Evolutionary conservation across 2,329 filamentous ascomycete genomes (phyloP).

Genomic region (Exophiala alcalophila): DNA sequence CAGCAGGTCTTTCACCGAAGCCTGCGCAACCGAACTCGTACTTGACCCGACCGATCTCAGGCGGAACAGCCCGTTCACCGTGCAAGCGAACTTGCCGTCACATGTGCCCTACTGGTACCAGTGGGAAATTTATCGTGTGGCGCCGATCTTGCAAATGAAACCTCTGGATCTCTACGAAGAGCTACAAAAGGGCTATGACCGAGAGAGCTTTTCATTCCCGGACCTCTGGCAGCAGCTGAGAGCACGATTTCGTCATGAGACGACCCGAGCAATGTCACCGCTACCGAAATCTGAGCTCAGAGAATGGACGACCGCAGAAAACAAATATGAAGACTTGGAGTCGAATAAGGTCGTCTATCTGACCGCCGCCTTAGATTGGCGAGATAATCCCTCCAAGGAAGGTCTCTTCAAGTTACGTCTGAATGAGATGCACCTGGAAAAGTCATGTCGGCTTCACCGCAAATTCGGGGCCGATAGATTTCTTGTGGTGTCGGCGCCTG

Average conservation of each 20-base stretch:
- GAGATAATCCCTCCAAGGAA: constrained; percentile 30
- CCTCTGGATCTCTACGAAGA: constrained; percentile 12
- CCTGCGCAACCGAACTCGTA: neutral
- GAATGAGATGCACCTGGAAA: constrained; percentile 42
- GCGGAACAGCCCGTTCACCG: constrained; percentile 39
- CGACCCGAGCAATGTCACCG: neutral
- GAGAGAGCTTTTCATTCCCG: neutral
- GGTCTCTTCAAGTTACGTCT: constrained; percentile 41
- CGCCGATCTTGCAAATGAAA: neutral
- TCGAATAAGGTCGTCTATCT: constrained; percentile 39
- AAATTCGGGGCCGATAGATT: constrained; percentile 49
- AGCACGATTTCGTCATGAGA: constrained; percentile 4
- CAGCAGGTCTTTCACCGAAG: constrained; percentile 12
- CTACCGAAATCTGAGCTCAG: constrained; percentile 10
- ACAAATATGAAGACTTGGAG: constrained; percentile 12
- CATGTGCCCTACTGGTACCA: constrained; percentile 16
- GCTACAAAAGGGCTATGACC: constrained; percentile 1
- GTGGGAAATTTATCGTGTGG: constrained; percentile 21
- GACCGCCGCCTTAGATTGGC: constrained; percentile 42
- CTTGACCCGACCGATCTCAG: constrained; percentile 30
- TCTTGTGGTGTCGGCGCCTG: constrained; percentile 40
- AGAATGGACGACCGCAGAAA: constrained; percentile 3
- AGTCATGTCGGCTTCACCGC: constrained; percentile 45
- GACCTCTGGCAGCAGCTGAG: constrained; percentile 9
- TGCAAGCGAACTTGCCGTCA: constrained; percentile 5